phyloP scores from a whole-genome alignment of 768 basidiomycete genomes.

The Daedaleopsis sinensis region DNA sequence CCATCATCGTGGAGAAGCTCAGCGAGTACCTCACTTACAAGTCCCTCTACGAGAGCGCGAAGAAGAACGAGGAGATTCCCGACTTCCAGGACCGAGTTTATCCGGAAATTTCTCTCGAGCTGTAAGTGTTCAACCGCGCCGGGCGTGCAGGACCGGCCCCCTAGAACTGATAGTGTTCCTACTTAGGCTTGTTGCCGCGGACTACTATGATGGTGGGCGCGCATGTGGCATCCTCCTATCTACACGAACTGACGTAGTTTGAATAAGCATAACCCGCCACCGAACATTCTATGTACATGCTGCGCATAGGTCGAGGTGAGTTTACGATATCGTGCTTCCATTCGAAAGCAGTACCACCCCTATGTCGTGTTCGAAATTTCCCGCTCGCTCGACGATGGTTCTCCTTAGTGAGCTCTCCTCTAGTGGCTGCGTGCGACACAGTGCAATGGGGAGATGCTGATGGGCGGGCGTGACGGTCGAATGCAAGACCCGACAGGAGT shows the following conservation, averaged over 20 bases:
- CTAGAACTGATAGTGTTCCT: not conserved
- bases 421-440: no score
- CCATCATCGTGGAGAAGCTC: conserved; percentile 81
- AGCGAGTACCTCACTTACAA: conserved; percentile 91
- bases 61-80: conserved; percentile 81
- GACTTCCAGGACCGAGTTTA: conserved; percentile 85
- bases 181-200: conserved; percentile 13
- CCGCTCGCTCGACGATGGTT: no score
- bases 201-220: conserved; percentile 15
- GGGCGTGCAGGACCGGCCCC: not conserved
- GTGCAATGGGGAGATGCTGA: no score
- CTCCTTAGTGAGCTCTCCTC: no score
- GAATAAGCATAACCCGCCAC: not conserved
- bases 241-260: not conserved
- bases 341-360: no score
- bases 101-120: conserved; percentile 85
- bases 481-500: no score
- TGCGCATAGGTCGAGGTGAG: no score
- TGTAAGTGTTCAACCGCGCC: conserved; percentile 55
- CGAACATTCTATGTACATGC: no score
- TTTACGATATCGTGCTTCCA: no score
- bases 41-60: conserved; percentile 68
- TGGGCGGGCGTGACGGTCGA: no score
- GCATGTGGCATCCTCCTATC: not conserved
- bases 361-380: no score